Conservation (phyloP, 805 yeast genomes). For the Spathaspora arborariae region DNA sequence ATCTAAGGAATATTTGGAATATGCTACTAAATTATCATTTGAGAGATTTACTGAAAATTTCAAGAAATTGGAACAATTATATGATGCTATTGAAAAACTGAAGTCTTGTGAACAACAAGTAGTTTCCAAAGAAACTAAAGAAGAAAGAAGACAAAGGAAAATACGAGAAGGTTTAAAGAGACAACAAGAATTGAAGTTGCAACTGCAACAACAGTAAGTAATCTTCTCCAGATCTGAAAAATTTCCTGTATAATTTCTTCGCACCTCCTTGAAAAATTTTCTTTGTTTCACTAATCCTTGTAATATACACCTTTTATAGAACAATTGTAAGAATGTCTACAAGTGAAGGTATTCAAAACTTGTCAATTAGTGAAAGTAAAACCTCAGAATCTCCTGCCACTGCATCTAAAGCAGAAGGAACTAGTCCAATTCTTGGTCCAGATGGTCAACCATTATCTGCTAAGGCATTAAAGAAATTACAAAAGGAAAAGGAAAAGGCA, state of each 20-base stretch:
- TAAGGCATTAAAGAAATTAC: slow-evolving; percentile 92
- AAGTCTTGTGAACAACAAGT: slow-evolving; percentile 1
- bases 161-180: slow-evolving; percentile 47
- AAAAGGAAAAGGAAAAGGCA: slow-evolving; percentile 89
- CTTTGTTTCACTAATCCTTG: not conserved
- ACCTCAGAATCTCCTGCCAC: slow-evolving; percentile 14
- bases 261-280: slow-evolving; percentile 2
- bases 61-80: slow-evolving; percentile 49
- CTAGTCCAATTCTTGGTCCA: slow-evolving; percentile 43
- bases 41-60: slow-evolving; percentile 68
- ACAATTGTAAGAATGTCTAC: slow-evolving; percentile 17
- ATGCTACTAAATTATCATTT: slow-evolving; percentile 51
- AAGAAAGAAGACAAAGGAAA: slow-evolving; percentile 53
- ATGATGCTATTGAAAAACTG: slow-evolving; percentile 37
- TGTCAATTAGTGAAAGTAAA: slow-evolving; percentile 14
- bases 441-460: slow-evolving; percentile 89
- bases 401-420: slow-evolving; percentile 20
- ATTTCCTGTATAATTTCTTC: not conserved
- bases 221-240: not conserved
- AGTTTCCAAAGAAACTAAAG: slow-evolving; percentile 45
- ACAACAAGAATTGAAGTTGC: slow-evolving; percentile 16
- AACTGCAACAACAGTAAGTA: not conserved
- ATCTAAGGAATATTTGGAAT: slow-evolving; percentile 43
- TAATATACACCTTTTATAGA: not conserved
- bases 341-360: slow-evolving; percentile 21